Percentiles rank a stretch among this genome's conserved stretches.
phyloP scores from a whole-genome alignment of 805 yeast species.

The Starmerella lactis-condensi region DNA sequence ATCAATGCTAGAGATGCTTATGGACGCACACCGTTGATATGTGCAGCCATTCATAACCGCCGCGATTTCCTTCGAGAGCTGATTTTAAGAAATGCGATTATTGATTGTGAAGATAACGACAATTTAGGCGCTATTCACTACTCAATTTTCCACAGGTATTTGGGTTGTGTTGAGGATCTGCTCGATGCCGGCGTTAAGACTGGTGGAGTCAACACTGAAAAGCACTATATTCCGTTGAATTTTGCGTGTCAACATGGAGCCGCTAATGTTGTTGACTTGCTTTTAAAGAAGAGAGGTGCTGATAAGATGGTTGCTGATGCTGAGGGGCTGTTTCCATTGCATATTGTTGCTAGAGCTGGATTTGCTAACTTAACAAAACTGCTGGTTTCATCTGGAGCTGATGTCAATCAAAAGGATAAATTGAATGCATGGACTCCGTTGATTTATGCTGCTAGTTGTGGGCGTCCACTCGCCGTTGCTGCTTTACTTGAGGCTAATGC shows the following conservation, averaged over 20 bases:
- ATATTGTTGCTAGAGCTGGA: conserved; percentile 74
- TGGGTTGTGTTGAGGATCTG: conserved; percentile 34
- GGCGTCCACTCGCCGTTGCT: conserved; percentile 51
- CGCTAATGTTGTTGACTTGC: conserved; percentile 43
- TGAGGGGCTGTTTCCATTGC: conserved; percentile 71
- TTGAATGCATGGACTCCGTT: conserved; percentile 88
- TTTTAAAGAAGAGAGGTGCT: conserved; percentile 30
- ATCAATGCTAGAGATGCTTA: conserved; percentile 22
- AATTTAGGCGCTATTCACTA: conserved; percentile 59
- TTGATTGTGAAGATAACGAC: conserved; percentile 25
- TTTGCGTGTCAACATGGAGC: conserved; percentile 80
- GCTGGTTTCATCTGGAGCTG: conserved; percentile 35
- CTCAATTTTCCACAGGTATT: conserved; percentile 53
- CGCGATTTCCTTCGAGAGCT: conserved; percentile 28
- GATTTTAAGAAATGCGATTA: conserved; percentile 24
- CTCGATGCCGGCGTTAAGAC: conserved; percentile 30
- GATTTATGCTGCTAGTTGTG: conserved; percentile 76
- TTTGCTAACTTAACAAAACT: conserved; percentile 49
- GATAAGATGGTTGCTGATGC: conserved; percentile 43
- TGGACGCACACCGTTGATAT: conserved; percentile 73
- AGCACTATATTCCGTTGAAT: conserved; percentile 42
- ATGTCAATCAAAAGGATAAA: conserved; percentile 62
- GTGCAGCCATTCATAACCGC: conserved; percentile 46
- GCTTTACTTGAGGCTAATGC: conserved; percentile 63
- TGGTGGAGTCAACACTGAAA: conserved; percentile 24